Conservation (phyloP, 2,329 filamentous ascomycete genomes). For the Fusarium marasasianum region DNA sequence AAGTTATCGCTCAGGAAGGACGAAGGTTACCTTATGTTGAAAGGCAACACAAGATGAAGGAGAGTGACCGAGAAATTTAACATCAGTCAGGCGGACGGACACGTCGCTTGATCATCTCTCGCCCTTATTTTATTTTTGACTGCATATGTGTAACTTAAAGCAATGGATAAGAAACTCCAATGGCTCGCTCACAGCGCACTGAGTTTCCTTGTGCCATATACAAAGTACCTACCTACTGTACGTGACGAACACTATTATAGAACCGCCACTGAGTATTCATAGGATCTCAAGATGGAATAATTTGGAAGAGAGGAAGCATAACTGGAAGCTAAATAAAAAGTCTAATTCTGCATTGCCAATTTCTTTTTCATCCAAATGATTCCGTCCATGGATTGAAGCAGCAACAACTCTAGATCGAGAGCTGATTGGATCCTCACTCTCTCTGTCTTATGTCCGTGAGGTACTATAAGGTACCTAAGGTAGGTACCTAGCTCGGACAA, state of each 20-base stretch:
- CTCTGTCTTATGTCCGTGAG: neutral
- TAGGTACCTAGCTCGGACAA: neutral
- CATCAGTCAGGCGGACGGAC: constrained; percentile 6
- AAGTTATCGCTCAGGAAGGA: constrained; percentile 5
- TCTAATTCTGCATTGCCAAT: neutral
- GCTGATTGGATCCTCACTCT: neutral
- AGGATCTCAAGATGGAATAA: too few species aligned
- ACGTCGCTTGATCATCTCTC: constrained; percentile 1
- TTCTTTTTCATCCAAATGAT: neutral
- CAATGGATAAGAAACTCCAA: neutral
- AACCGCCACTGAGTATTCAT: neutral
- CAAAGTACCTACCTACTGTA: neutral
- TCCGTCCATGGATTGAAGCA: neutral
- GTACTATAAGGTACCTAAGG: neutral
- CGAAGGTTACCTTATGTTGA: neutral
- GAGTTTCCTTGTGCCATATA: neutral
- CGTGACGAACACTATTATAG: neutral
- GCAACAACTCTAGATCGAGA: neutral
- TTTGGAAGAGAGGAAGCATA: neutral
- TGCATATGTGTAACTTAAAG: constrained; percentile 10
- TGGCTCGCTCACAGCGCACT: neutral
- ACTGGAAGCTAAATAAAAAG: neutral
- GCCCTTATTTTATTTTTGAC: neutral
- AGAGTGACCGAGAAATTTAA: neutral
- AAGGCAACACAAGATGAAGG: constrained; percentile 6